Evolutionary conservation across 2,329 filamentous ascomycete genomes (phyloP).

Genomic region (Xylariaceae sp.): DNA sequence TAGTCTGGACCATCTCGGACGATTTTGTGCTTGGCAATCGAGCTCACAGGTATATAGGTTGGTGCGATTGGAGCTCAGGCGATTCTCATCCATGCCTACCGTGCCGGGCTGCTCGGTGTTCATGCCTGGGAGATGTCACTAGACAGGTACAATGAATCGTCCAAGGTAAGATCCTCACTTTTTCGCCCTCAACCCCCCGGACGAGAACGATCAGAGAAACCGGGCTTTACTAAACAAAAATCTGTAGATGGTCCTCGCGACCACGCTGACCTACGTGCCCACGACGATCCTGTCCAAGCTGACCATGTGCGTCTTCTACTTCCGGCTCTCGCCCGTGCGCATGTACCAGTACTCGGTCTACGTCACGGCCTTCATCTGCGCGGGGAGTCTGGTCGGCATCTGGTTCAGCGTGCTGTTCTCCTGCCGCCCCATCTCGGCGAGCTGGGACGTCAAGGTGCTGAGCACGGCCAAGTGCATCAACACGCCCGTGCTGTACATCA

Average conservation of each 20-base stretch:
- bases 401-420: slow-evolving; percentile 8
- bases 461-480: slow-evolving; percentile 3
- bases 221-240: too few relatives aligned
- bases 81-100: slow-evolving; percentile 4
- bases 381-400: slow-evolving; percentile 1
- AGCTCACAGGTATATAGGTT: too few relatives aligned
- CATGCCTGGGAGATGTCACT: slow-evolving; percentile 9
- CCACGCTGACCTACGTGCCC: not conserved
- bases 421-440: slow-evolving; percentile 7
- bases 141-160: slow-evolving; percentile 3
- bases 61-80: slow-evolving; percentile 1
- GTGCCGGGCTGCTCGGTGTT: slow-evolving; percentile 1
- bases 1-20: too few relatives aligned
- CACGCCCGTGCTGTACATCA: slow-evolving; percentile 4
- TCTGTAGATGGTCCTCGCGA: not conserved
- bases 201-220: too few relatives aligned
- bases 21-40: too few relatives aligned
- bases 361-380: slow-evolving; percentile 5
- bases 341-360: slow-evolving; percentile 5
- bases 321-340: slow-evolving; percentile 6
- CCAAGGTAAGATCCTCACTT: slow-evolving; percentile 1
- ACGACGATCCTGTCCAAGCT: slow-evolving; percentile 7
- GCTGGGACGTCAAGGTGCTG: slow-evolving; percentile 5
- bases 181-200: not conserved
- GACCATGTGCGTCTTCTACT: slow-evolving; percentile 9